A percentile compares a stretch with the other conserved stretches of the same genome.
Conservation (phyloP, 257 asterid species). For the Mitragyna speciosa region DNA sequence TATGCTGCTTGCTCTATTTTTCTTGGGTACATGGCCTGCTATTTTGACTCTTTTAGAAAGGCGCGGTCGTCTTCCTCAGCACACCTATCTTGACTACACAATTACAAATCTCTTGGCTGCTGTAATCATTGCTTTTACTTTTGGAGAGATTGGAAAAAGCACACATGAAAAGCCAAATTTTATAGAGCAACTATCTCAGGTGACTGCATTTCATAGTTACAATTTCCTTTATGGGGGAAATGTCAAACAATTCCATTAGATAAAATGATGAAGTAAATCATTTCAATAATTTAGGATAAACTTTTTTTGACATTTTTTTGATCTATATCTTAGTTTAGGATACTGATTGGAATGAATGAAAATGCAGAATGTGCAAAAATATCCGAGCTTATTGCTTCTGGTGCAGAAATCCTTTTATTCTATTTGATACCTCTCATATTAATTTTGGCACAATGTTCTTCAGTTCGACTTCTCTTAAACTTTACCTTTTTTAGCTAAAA, state of each 20-base stretch:
- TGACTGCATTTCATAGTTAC: slow-evolving; percentile 20
- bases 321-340: neutral
- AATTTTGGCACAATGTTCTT: neutral
- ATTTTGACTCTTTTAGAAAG: slow-evolving; percentile 77
- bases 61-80: slow-evolving; percentile 95
- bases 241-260: neutral
- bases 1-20: slow-evolving; percentile 65
- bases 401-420: neutral
- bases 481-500: neutral
- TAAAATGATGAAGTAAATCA: neutral
- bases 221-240: neutral
- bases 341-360: too few relatives aligned
- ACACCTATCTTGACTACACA: slow-evolving; percentile 88
- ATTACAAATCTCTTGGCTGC: slow-evolving; percentile 89
- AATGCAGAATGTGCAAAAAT: neutral
- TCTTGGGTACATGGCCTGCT: slow-evolving; percentile 99
- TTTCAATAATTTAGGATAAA: neutral
- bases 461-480: neutral
- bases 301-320: neutral
- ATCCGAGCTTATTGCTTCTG: neutral
- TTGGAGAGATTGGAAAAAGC: slow-evolving; percentile 71
- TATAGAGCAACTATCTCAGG: slow-evolving; percentile 74
- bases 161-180: slow-evolving; percentile 65
- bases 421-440: neutral
- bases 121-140: slow-evolving; percentile 75